Base-by-base conservation (phyloP, 2,329 filamentous ascomycete species). In the Rhynchosporium secalis region DNA sequence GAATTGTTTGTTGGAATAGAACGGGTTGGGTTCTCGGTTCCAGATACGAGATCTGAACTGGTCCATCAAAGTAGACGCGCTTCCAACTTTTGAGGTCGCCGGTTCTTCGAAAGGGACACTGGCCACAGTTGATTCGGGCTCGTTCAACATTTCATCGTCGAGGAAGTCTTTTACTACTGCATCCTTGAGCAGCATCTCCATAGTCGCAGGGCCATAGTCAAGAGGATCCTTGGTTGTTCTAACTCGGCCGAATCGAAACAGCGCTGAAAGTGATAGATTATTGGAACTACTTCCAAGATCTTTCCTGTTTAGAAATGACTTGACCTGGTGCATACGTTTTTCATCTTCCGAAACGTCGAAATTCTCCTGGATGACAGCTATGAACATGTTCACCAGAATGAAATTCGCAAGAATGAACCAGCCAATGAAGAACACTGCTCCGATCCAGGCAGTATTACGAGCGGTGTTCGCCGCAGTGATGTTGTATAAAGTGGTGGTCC, bases 281-380 rank as follows among this genome's bases (percentile, higher is more conserved):
- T 88, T 83, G 74, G 86, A 75, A 74, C 86, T 83, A 41, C 79
- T 84, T 29, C 88, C 90, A 38, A 96, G 80, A 71, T 98, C 93
- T 74, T 94, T 96, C 69, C 93, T 87, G 72, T 96, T 91, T 49
- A 99, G 79, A 71, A 98, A 99, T 1, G 94, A 91, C 72, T 93
- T 94, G 64, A 99, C 93, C 77, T 99, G 96, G 74, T 98, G 92
- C 65, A 98, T 78, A 26, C 96, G 92, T 77, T 99, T 99, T 75
- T 98, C 93, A 73, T 99, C 96, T 75, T 99, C 95, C 3, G 93
- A 96, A 31, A 99, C 92, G 77, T 99, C 95, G 74, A 99, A 99
- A 72, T 96, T 99, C 74, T 99, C 95, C 76, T 99, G 95, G 68
- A 99, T 99, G 78, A 99, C 95, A 81, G 95, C 95, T 90, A 99